Evolutionary conservation across 2,329 filamentous ascomycete species (phyloP).

Genomic region (Teratosphaeria zuluensis): DNA sequence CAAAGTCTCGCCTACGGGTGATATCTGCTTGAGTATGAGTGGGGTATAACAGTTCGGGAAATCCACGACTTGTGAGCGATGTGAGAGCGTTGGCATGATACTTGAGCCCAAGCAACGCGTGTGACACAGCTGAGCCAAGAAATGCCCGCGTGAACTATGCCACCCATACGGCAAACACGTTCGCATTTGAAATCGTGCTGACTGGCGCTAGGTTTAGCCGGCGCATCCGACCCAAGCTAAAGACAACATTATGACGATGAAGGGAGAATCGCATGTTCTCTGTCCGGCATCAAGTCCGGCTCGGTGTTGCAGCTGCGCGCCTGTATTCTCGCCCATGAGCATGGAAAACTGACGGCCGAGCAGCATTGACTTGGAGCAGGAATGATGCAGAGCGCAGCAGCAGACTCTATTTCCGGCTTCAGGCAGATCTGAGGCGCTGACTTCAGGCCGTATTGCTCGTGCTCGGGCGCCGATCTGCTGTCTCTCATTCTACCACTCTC

Average conservation of each 20-base stretch:
- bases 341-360: no score
- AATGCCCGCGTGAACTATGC: background rate
- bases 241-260: background rate
- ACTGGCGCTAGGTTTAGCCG: background rate
- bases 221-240: background rate
- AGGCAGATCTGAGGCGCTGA: no score
- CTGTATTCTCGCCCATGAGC: background rate
- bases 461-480: no score
- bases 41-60: no score
- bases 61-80: background rate
- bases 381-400: no score
- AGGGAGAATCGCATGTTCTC: background rate
- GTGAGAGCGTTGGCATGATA: background rate
- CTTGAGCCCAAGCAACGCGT: no score
- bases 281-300: background rate
- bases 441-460: no score
- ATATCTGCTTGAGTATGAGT: background rate
- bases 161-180: background rate
- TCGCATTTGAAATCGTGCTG: background rate
- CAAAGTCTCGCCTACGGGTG: background rate
- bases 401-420: no score
- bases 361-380: no score
- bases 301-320: background rate
- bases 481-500: no score
- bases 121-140: background rate